Evolutionary conservation across 192 early-diverging fungal genomes (phyloP).

Genomic region (Glomus cerebriforme): DNA sequence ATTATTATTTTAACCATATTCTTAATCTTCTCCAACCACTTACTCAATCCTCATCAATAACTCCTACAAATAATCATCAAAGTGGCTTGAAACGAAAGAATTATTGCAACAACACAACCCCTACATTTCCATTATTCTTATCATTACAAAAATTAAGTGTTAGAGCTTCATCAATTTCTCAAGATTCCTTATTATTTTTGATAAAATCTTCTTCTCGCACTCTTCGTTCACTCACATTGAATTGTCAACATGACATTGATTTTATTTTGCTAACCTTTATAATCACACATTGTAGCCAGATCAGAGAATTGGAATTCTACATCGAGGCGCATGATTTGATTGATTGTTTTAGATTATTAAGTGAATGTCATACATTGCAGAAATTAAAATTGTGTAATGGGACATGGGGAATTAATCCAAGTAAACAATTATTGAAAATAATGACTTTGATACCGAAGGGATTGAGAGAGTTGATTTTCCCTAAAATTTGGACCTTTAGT

Average conservation of each 20-base stretch:
- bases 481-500: not conserved
- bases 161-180: not conserved
- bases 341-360: not conserved
- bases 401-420: not conserved
- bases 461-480: not conserved
- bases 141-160: not conserved
- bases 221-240: not conserved
- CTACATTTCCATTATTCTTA: too few species aligned
- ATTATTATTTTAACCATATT: not conserved
- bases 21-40: too few species aligned
- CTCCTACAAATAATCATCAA: too few species aligned
- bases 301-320: not conserved
- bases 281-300: not conserved
- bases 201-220: not conserved
- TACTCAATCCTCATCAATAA: not conserved
- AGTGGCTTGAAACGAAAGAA: too few species aligned
- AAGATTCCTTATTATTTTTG: not conserved
- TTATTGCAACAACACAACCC: too few species aligned
- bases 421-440: not conserved
- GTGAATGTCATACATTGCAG: not conserved
- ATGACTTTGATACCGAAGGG: not conserved
- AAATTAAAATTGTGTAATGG: not conserved
- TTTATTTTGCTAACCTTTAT: not conserved
- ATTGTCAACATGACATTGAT: conserved; percentile 16
- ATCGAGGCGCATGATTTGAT: not conserved